Conservation (phyloP, 2,329 filamentous ascomycete genomes). For the Fusarium hostae region DNA sequence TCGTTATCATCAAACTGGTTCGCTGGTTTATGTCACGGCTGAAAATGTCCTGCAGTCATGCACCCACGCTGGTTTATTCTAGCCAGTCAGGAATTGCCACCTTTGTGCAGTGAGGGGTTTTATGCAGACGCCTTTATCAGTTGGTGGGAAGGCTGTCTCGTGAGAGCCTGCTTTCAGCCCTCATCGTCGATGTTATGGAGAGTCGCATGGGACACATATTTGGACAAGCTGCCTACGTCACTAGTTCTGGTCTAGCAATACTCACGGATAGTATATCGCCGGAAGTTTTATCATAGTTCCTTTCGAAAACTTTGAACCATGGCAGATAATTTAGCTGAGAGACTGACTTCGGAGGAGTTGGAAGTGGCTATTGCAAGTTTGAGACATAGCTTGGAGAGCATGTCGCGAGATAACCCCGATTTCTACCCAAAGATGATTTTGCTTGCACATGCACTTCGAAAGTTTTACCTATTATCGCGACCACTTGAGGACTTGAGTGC, state of each 20-base stretch:
- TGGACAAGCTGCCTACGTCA: too few relatives aligned
- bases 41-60: not conserved
- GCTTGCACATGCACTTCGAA: not conserved
- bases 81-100: not conserved
- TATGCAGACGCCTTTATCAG: not conserved
- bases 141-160: not conserved
- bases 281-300: not conserved
- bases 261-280: not conserved
- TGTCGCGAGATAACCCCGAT: rapidly evolving
- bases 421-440: not conserved
- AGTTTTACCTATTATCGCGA: not conserved
- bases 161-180: not conserved
- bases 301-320: not conserved
- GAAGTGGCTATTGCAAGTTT: not conserved
- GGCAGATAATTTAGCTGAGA: not conserved
- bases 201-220: not conserved
- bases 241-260: rapidly evolving
- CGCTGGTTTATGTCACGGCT: not conserved
- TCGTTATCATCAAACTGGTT: not conserved
- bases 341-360: not conserved
- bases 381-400: not conserved
- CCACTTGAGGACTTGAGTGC: rapidly evolving
- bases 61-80: not conserved
- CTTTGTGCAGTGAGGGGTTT: not conserved
- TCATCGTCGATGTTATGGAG: rapidly evolving